phyloP scores from a whole-genome alignment of 176 grass and related monocot species.

The Bromus sterilis region DNA sequence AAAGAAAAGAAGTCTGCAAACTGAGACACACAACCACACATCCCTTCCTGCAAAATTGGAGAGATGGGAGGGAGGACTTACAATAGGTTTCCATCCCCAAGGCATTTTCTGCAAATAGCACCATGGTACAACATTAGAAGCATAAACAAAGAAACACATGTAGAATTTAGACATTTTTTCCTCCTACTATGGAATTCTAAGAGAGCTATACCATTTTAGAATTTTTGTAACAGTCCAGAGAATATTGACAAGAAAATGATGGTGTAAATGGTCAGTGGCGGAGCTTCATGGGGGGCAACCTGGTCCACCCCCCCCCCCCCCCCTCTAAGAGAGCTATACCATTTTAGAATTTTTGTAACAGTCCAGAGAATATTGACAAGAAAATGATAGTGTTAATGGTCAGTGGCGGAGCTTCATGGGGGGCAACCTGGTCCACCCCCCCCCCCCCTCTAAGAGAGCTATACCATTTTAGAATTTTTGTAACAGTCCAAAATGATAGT shows the following conservation, averaged over 20 bases:
- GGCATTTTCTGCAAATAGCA: slow-evolving; percentile 53
- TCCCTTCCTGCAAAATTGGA: slow-evolving; percentile 5
- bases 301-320: too few relatives aligned
- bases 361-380: too few relatives aligned
- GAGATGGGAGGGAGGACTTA: slow-evolving; percentile 34
- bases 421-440: too few relatives aligned
- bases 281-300: too few relatives aligned
- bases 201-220: background rate
- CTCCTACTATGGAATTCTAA: background rate
- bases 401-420: too few relatives aligned
- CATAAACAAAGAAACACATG: background rate
- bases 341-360: too few relatives aligned
- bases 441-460: too few relatives aligned
- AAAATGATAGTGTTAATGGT: too few relatives aligned
- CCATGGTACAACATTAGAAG: background rate
- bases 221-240: background rate
- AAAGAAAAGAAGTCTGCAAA: background rate
- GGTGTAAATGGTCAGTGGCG: too few relatives aligned
- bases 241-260: background rate
- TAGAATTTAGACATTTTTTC: background rate
- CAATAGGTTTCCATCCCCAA: slow-evolving; percentile 84
- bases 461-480: too few relatives aligned
- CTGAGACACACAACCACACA: background rate
- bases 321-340: too few relatives aligned
- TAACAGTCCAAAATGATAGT: too few relatives aligned